Base-by-base conservation (phyloP, 2,329 filamentous ascomycete genomes). In the Aspergillus sp. region DNA sequence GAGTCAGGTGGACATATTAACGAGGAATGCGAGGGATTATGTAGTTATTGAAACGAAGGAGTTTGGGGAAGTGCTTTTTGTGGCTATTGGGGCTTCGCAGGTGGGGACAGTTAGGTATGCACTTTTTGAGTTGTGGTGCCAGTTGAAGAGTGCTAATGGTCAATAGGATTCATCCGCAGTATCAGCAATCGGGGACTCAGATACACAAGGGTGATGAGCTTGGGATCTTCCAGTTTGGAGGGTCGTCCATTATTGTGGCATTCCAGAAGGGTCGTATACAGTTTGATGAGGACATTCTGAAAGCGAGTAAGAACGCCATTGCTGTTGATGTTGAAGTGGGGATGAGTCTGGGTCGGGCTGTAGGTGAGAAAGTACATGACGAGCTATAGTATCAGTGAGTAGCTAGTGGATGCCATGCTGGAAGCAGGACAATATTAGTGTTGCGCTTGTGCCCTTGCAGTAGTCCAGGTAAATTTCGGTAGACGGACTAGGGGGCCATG, bases 61-160 rank as follows among this genome's bases (percentile, higher is more conserved):
- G 54, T 80, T 79, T 71, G 76, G 78, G 3, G 69, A 76, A 30
- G 77, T 80, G 7, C 61, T 78, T 13, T 80, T 80, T 62, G 76
- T 78, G 5, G 77, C 77, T 11, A 78, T 80, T 61, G 75, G 77
- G 4, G 77, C 75, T 3, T 73, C 71, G 2, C 70, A 78, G 52
- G 77, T 79, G 1, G 78, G 77, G 1, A 74, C 74, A 15, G 77
- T 80, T 8, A 61, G 73, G 78, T 78, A 70, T 36, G 32, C 32
- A 36, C 10, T 36, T 36, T 1, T 3, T 30, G 32, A 59, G 74
- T 66, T 66, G 15, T 21, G 17, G 13, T 21, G 3, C 19, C 23
- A 7, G 25, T 54, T 21, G 50, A 3, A 15, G 5, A 41, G 25
- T 27, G 21, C 17, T 44, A 13, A 39, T 23, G 6, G 42, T 39